These are phyloP conservation scores for Hortiboletus flavorubellus DNA, from an alignment of 768 basidiomycete genomes.

Conservation along the genomic window DNA sequence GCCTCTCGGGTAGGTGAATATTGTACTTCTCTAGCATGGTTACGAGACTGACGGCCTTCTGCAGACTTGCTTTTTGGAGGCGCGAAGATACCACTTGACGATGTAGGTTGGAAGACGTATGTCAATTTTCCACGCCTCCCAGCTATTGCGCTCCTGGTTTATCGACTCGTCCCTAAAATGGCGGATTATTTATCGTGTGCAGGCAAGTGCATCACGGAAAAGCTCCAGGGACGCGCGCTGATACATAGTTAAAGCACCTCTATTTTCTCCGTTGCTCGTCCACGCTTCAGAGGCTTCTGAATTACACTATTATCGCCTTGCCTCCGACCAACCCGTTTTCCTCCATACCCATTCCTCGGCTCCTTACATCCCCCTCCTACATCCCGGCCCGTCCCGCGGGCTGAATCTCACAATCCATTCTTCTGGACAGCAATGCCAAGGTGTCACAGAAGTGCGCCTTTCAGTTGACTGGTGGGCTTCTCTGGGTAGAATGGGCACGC, in stretches of 20 bases:
- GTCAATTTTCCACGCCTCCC: conserved; percentile 54
- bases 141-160: conserved; percentile 62
- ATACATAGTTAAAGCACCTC: conserved; percentile 38
- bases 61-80: conserved; percentile 41
- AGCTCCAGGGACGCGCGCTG: background rate
- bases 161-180: conserved; percentile 45
- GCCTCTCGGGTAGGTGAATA: conserved; percentile 41
- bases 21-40: background rate
- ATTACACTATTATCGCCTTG: conserved; percentile 64
- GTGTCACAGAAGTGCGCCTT: conserved; percentile 41
- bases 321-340: conserved; percentile 21
- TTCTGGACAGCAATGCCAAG: conserved; percentile 48
- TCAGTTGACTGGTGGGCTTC: conserved; percentile 69
- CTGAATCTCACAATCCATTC: conserved; percentile 59
- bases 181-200: conserved; percentile 23
- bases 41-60: conserved; percentile 8
- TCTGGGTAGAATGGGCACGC: conserved; percentile 62
- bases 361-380: conserved; percentile 50
- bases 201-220: conserved; percentile 17
- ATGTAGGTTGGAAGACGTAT: conserved; percentile 37
- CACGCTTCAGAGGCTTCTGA: conserved; percentile 60
- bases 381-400: conserved; percentile 28
- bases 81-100: conserved; percentile 31
- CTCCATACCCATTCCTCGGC: conserved; percentile 68
- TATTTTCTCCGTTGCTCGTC: conserved; percentile 63